Evolutionary conservation across 2,329 filamentous ascomycete genomes (phyloP).

Genomic region (Fusarium sp.): DNA sequence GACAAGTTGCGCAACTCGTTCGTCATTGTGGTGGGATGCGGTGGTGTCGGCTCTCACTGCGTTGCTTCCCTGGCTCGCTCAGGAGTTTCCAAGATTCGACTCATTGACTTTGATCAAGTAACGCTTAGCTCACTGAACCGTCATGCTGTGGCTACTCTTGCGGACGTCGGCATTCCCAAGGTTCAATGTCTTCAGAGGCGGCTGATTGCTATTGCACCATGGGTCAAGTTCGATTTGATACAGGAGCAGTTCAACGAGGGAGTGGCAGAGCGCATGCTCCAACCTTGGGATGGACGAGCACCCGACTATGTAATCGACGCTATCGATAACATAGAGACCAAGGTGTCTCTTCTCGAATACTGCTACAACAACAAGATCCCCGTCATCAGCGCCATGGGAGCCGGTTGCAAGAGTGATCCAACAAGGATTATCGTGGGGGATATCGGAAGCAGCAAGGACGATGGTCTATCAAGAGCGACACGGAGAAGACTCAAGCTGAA

Average conservation of each 20-base stretch:
- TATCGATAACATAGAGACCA: slow-evolving; percentile 98
- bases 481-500: slow-evolving; percentile 77
- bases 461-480: slow-evolving; percentile 85
- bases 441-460: slow-evolving; percentile 86
- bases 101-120: slow-evolving; percentile 98
- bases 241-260: slow-evolving; percentile 81
- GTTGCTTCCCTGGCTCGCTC: slow-evolving; percentile 85
- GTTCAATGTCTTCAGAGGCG: slow-evolving; percentile 82
- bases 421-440: slow-evolving; percentile 90
- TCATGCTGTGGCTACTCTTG: slow-evolving; percentile 93
- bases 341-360: slow-evolving; percentile 88
- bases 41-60: slow-evolving; percentile 94
- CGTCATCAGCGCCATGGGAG: slow-evolving; percentile 95
- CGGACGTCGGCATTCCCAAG: slow-evolving; percentile 92
- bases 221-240: slow-evolving; percentile 86
- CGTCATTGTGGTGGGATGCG: slow-evolving; percentile 89
- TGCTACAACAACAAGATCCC: slow-evolving; percentile 79
- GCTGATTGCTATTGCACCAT: slow-evolving; percentile 86
- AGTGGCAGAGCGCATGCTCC: slow-evolving; percentile 72
- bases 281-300: slow-evolving; percentile 68
- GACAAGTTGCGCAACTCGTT: slow-evolving; percentile 80
- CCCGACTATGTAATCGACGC: slow-evolving; percentile 95
- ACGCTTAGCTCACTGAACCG: slow-evolving; percentile 92
- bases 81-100: slow-evolving; percentile 83
- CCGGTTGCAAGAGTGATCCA: slow-evolving; percentile 87